Evolutionary conservation across 2,329 filamentous ascomycete genomes (phyloP).

Genomic region (Karstenula rhodostoma): DNA sequence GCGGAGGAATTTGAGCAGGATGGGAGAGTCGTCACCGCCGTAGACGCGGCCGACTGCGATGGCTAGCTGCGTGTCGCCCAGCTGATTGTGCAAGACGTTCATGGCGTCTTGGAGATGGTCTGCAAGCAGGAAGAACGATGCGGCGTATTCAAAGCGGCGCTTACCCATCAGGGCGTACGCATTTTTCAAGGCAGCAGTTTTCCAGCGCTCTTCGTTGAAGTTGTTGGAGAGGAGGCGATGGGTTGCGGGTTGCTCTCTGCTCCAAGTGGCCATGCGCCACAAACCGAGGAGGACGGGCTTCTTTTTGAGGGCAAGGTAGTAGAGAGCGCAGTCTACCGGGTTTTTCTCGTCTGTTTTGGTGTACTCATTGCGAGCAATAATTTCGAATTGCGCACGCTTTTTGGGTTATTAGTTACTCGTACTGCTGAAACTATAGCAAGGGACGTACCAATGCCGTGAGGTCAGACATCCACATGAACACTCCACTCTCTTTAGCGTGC

Average conservation of each 20-base stretch:
- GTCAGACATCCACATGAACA: slow-evolving; percentile 96
- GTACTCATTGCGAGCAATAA: slow-evolving; percentile 93
- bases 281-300: slow-evolving; percentile 89
- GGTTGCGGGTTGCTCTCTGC: slow-evolving; percentile 83
- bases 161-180: slow-evolving; percentile 94
- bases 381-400: slow-evolving; percentile 81
- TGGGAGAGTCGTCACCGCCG: slow-evolving; percentile 80
- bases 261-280: slow-evolving; percentile 94
- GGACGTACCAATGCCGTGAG: slow-evolving; percentile 72
- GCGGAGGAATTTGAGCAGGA: slow-evolving; percentile 76
- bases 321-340: slow-evolving; percentile 88
- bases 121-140: slow-evolving; percentile 92
- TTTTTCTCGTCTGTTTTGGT: slow-evolving; percentile 87
- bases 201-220: slow-evolving; percentile 87
- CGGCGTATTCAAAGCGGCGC: slow-evolving; percentile 90
- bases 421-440: not conserved
- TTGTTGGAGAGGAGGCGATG: slow-evolving; percentile 85
- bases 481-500: slow-evolving; percentile 82
- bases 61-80: slow-evolving; percentile 88
- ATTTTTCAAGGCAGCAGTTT: slow-evolving; percentile 90
- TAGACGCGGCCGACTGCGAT: slow-evolving; percentile 88
- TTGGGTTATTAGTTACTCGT: slow-evolving; percentile 16
- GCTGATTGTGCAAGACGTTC: slow-evolving; percentile 83
- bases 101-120: slow-evolving; percentile 86
- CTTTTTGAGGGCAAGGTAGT: slow-evolving; percentile 89